These are phyloP conservation scores for Endoconidiophora laricicola DNA, from an alignment of 2,329 filamentous ascomycete species.

Conservation along the genomic window DNA sequence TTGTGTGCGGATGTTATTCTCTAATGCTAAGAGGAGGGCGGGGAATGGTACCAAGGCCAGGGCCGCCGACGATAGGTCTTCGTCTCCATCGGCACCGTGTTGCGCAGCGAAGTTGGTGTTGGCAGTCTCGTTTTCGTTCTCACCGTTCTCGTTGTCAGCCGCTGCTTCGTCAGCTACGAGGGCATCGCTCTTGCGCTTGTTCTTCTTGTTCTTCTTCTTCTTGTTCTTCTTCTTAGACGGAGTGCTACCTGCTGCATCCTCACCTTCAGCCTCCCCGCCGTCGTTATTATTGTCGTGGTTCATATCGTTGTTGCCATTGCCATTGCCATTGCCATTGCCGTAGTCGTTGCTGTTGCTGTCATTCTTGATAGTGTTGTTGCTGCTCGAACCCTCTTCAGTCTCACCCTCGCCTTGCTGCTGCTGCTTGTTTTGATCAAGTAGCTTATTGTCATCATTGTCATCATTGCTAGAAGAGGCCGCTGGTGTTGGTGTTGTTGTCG, in stretches of 20 bases:
- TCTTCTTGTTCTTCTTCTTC: slow-evolving; percentile 11
- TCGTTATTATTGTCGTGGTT: not conserved
- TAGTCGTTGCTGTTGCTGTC: not conserved
- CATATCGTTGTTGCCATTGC: not conserved
- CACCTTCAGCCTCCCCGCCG: not conserved
- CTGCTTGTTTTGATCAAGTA: not conserved
- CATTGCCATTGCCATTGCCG: no score
- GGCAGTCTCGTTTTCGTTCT: slow-evolving; percentile 5
- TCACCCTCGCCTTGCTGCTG: not conserved
- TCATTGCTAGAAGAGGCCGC: not conserved
- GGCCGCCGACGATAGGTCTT: slow-evolving; percentile 47
- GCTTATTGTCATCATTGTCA: not conserved
- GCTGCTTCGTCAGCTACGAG: slow-evolving; percentile 16
- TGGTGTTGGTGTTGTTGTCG: not conserved
- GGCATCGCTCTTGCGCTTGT: slow-evolving; percentile 11
- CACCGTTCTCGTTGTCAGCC: slow-evolving; percentile 4
- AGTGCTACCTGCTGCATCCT: not conserved
- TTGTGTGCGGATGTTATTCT: not conserved
- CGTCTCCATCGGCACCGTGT: slow-evolving; percentile 38
- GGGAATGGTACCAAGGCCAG: slow-evolving; percentile 49
- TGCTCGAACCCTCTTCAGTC: not conserved
- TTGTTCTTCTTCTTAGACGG: slow-evolving; percentile 10
- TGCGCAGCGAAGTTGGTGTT: not conserved
- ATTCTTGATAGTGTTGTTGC: not conserved
- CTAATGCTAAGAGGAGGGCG: slow-evolving; percentile 21